These are phyloP conservation scores for Heterobasidion parviporum DNA, from an alignment of 1,284 basidiomycete genomes.

Conservation along the genomic window DNA sequence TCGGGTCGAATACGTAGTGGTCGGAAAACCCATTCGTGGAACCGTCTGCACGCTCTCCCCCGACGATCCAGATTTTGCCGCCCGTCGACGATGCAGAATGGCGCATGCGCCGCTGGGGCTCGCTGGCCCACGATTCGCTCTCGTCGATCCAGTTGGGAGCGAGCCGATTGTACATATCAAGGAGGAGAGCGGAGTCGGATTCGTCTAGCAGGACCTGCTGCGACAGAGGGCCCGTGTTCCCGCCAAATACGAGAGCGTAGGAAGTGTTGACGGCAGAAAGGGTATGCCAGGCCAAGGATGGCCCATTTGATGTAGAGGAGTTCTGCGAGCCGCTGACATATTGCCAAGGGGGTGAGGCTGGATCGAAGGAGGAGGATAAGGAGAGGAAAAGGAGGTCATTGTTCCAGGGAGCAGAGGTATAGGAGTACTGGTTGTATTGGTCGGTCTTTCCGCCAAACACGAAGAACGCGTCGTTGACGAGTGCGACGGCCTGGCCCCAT, in stretches of 20 bases:
- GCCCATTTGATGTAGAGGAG: slow-evolving; percentile 37
- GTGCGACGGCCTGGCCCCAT: slow-evolving; percentile 72
- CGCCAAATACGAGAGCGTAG: slow-evolving; percentile 63
- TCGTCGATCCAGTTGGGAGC: slow-evolving; percentile 41
- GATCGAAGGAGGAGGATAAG: slow-evolving; percentile 49
- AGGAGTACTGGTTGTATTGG: slow-evolving; percentile 56
- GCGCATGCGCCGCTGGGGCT: slow-evolving; percentile 68
- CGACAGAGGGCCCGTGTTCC: slow-evolving; percentile 57
- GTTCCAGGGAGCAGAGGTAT: slow-evolving; percentile 64
- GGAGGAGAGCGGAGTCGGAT: slow-evolving; percentile 55
- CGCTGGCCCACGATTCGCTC: slow-evolving; percentile 45
- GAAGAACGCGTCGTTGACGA: slow-evolving; percentile 56
- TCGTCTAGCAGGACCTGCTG: slow-evolving; percentile 39
- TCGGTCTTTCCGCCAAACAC: slow-evolving; percentile 78
- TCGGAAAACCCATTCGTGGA: slow-evolving; percentile 56
- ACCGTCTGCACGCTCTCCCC: slow-evolving; percentile 73
- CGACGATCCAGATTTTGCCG: slow-evolving; percentile 56
- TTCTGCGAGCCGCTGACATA: slow-evolving; percentile 41
- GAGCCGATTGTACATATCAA: slow-evolving; percentile 33
- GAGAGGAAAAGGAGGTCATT: slow-evolving; percentile 66
- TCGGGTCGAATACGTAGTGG: slow-evolving; percentile 56
- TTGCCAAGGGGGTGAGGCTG: slow-evolving; percentile 59
- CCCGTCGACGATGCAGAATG: slow-evolving; percentile 50
- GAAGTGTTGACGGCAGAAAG: slow-evolving; percentile 55
- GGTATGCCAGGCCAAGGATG: slow-evolving; percentile 74